Evolutionary conservation across 257 asterid genomes (phyloP).

Genomic region (Lithospermum erythrorhizon): DNA sequence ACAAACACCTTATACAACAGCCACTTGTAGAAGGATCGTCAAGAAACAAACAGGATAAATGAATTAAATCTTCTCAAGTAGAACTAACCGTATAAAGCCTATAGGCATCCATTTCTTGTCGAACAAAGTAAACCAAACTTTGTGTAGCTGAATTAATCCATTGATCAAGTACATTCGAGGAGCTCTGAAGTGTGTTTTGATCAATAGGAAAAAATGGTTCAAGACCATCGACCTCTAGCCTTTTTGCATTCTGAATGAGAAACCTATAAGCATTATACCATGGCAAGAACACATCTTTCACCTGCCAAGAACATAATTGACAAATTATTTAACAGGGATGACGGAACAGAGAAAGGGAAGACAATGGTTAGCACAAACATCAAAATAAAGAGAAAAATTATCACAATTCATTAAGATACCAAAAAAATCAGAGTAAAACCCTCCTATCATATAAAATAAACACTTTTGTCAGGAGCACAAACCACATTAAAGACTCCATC

Average conservation of each 20-base stretch:
- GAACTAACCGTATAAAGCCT: slow-evolving; percentile 69
- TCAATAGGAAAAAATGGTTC: slow-evolving; percentile 70
- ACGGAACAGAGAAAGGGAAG: background rate
- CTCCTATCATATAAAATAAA: background rate
- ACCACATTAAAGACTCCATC: slow-evolving; percentile 51
- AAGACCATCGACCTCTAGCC: slow-evolving; percentile 84
- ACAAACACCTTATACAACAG: too few species aligned
- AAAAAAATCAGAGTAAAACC: background rate
- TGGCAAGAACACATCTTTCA: slow-evolving; percentile 85
- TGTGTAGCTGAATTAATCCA: slow-evolving; percentile 98
- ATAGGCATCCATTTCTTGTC: slow-evolving; percentile 94
- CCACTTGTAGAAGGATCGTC: background rate
- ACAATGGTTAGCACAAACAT: background rate
- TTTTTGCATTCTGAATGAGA: slow-evolving; percentile 90
- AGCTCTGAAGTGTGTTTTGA: slow-evolving; percentile 51
- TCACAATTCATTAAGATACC: background rate
- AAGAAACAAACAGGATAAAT: background rate
- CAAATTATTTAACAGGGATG: background rate
- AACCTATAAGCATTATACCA: slow-evolving; percentile 99
- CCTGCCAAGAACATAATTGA: slow-evolving; percentile 15
- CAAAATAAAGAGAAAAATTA: background rate
- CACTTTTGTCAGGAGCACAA: background rate
- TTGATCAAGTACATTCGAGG: slow-evolving; percentile 86
- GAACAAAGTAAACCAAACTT: slow-evolving; percentile 85
- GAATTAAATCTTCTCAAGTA: background rate